Conservation (phyloP, 2,329 filamentous ascomycete species). For the Metarhizium album region DNA sequence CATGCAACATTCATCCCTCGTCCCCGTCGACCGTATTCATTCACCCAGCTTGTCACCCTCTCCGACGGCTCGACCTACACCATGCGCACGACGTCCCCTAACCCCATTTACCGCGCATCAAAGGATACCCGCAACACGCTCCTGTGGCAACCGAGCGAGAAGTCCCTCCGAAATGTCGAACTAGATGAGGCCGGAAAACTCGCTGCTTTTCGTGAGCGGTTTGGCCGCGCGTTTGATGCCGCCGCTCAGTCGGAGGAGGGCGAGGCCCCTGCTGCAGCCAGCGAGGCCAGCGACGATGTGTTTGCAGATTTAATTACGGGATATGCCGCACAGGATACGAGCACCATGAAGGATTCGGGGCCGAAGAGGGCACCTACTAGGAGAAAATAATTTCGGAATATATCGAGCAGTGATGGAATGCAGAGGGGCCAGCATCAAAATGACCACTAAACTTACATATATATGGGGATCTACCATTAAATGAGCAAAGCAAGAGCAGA, state of each 20-base stretch:
- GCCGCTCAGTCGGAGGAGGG: constrained; percentile 20
- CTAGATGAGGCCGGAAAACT: constrained; percentile 89
- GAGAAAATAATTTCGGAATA: constrained; percentile 28
- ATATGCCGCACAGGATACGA: constrained; percentile 33
- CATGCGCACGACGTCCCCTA: constrained; percentile 64
- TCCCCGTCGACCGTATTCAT: constrained; percentile 87
- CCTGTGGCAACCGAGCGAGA: constrained; percentile 80
- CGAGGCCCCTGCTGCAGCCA: constrained; percentile 18
- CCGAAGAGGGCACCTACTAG: constrained; percentile 34
- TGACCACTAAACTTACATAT: background rate
- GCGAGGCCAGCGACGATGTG: constrained; percentile 13
- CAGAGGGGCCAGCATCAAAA: background rate
- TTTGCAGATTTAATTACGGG: constrained; percentile 42
- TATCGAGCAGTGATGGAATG: too few species aligned
- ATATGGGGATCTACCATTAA: background rate
- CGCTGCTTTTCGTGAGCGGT: constrained; percentile 73
- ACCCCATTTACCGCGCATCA: constrained; percentile 43
- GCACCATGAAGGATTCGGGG: constrained; percentile 23
- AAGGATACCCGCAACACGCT: constrained; percentile 87
- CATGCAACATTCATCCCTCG: constrained; percentile 78
- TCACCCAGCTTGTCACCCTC: constrained; percentile 92
- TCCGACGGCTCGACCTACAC: constrained; percentile 82
- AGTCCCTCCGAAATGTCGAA: constrained; percentile 77
- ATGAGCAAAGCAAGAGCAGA: background rate
- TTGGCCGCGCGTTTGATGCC: constrained; percentile 75